A percentile compares a stretch with the other conserved stretches of the same genome.
phyloP scores from a whole-genome alignment of 148 eudicot genomes.

The Drosera capensis region DNA sequence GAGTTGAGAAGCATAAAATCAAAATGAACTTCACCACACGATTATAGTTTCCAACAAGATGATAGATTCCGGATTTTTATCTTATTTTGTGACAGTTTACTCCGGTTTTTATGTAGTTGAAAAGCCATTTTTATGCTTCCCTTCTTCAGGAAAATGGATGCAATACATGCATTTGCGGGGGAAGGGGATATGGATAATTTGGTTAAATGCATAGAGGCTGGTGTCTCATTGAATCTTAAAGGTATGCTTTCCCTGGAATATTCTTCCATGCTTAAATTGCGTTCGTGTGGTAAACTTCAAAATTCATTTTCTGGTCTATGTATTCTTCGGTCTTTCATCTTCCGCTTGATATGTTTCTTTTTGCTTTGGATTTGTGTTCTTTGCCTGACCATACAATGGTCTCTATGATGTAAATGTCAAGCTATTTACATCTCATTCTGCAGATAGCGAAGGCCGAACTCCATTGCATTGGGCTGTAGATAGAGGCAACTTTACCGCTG shows the following conservation, averaged over 20 bases:
- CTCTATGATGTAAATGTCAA: neutral
- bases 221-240: slow-evolving; percentile 47
- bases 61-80: neutral
- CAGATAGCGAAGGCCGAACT: slow-evolving; percentile 94
- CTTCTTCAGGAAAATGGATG: slow-evolving; percentile 69
- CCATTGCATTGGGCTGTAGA: slow-evolving; percentile 97
- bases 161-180: slow-evolving; percentile 74
- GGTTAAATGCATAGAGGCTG: slow-evolving; percentile 58
- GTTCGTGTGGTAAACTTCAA: neutral
- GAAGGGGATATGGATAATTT: slow-evolving; percentile 69
- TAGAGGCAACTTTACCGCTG: slow-evolving; percentile 56
- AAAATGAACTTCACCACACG: no score
- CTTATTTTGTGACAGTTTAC: no score
- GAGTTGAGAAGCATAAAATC: no score
- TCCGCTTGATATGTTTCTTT: neutral
- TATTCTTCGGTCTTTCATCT: neutral
- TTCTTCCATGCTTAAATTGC: neutral
- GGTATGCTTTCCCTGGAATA: slow-evolving; percentile 22
- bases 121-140: no score
- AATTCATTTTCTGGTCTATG: neutral
- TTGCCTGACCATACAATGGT: neutral
- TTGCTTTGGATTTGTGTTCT: neutral
- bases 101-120: no score
- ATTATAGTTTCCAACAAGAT: neutral
- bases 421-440: slow-evolving; percentile 3